Conservation (phyloP, 257 asterid species). For the Jacaranda copaia region DNA sequence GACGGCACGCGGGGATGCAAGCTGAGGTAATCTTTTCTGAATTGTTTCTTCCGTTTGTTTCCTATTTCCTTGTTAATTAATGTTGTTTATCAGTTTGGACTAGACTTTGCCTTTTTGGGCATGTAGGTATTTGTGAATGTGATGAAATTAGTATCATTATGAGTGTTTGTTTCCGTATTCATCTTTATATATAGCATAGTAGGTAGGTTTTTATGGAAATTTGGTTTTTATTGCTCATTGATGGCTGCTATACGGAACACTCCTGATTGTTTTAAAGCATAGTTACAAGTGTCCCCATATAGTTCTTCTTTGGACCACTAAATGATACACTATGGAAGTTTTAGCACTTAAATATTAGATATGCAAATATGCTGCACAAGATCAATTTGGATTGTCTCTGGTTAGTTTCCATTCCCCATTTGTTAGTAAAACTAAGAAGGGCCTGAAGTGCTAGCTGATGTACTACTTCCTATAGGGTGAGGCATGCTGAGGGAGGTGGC, state of each 20-base stretch:
- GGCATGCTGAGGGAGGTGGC: no score
- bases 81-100: constrained; percentile 1
- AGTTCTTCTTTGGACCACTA: no score
- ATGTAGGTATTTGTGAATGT: background rate
- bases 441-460: no score
- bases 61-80: background rate
- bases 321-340: no score
- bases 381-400: no score
- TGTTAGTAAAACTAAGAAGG: no score
- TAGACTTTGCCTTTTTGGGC: background rate
- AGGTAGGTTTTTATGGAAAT: background rate
- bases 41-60: background rate
- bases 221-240: constrained; percentile 16
- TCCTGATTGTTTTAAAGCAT: background rate
- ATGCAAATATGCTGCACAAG: background rate
- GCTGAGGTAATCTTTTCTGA: constrained; percentile 62
- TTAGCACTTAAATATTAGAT: background rate
- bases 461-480: no score
- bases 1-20: constrained; percentile 95
- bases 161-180: background rate
- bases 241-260: background rate
- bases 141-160: background rate
- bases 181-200: no score
- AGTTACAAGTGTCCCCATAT: no score
- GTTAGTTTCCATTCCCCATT: no score